Base-by-base conservation (phyloP, 1,139 yeast genomes). In the Kluyveromyces sp. region DNA sequence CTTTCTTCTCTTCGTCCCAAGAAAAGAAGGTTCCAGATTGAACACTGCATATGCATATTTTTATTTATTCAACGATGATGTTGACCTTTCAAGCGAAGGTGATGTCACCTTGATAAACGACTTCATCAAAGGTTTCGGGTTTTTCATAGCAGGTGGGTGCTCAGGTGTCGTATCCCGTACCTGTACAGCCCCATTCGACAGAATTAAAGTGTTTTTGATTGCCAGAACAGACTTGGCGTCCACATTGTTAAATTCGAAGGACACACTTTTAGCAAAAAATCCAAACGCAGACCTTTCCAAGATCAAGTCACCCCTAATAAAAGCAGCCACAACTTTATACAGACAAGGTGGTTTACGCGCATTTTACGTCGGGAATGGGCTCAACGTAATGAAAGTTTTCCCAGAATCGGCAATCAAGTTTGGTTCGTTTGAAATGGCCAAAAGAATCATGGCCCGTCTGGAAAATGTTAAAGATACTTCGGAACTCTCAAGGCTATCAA, bases 331-430 rank as follows among this genome's bases (percentile, higher is more conserved):
- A 47, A 79, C 90, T 1, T 68, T 92, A 37, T 92, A 94, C 77
- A 78, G 77, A 57, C 95, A 86, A 66, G 97, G 97, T 32, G 98
- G 98, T 0, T 50, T 89, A 6, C 75, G 76, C 48, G 82, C 94
- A 0, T 92, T 92, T 61, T 92, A 92, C 63, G 96, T 90, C 6
- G 98, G 97, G 10, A 90, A 90, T 68, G 97, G 97, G 0, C 71
- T 92, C 36, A 92, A 92, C 63, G 90, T 86, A n/a, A 63, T 89
- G 50, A 92, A 92, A 62, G 97, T 92, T 31, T 88, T 92, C 61
- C 98, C 98, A 0, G 98, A 92, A 64, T 84, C 96, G 39, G 97
- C 98, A 3, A 92, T 92, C 79, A 92, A 92, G 63, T 92, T 92
- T 66, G 97, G 98, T 3, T 82, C 96, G 3, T 92, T 92, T 65